Evolutionary conservation across 805 yeast species (phyloP).

Genomic region (Cyberlindnera saturnus): DNA sequence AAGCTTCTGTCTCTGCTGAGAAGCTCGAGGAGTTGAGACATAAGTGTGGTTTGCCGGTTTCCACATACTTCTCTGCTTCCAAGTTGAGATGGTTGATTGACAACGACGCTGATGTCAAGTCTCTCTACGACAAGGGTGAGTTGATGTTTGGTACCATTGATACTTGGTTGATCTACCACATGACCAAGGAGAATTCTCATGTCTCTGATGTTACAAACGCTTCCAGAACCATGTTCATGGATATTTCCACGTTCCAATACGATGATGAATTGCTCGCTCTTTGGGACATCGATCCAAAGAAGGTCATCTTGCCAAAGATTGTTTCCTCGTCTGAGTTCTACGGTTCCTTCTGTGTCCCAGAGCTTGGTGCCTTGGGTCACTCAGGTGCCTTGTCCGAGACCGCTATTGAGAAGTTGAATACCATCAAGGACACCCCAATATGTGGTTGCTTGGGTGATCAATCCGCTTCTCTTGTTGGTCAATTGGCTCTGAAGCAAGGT

Average conservation of each 20-base stretch:
- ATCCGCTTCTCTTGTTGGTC: constrained; percentile 90
- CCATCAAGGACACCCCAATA: constrained; percentile 62
- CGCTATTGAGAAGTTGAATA: constrained; percentile 42
- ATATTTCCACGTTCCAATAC: constrained; percentile 66
- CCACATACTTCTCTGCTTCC: constrained; percentile 88
- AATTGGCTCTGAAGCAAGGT: constrained; percentile 76
- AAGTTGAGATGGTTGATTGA: constrained; percentile 87
- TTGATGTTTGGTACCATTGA: constrained; percentile 93
- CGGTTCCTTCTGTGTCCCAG: constrained; percentile 66
- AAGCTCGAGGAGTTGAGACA: constrained; percentile 51
- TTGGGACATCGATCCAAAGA: constrained; percentile 71
- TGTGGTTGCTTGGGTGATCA: constrained; percentile 94
- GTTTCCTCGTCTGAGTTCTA: constrained; percentile 72
- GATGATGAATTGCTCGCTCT: constrained; percentile 69
- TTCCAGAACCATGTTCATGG: constrained; percentile 85
- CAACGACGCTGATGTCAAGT: constrained; percentile 59
- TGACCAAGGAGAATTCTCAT: constrained; percentile 63
- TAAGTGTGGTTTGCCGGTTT: constrained; percentile 79
- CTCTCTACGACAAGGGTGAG: constrained; percentile 68
- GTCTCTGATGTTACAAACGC: constrained; percentile 91
- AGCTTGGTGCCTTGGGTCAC: constrained; percentile 44
- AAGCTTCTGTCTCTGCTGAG: constrained; percentile 45
- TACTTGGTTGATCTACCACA: constrained; percentile 84
- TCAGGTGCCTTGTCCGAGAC: constrained; percentile 44
- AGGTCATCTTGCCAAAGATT: constrained; percentile 67